Evolutionary conservation across 495 filamentous ascomycete species (phyloP).

Genomic region (Penicillium manginii): DNA sequence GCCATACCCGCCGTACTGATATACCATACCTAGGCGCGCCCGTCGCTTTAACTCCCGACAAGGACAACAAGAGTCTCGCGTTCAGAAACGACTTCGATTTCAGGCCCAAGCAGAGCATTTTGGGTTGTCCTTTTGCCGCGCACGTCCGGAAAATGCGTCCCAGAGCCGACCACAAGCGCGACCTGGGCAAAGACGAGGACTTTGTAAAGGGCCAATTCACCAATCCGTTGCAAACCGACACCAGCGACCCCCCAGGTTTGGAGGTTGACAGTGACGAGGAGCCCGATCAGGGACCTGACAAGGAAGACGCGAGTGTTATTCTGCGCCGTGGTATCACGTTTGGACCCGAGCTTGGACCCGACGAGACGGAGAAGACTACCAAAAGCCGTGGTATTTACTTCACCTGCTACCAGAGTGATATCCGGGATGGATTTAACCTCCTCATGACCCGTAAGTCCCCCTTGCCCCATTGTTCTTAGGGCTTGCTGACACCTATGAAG

Average conservation of each 20-base stretch:
- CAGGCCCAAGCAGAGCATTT: conserved; percentile 4
- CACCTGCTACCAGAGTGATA: conserved; percentile 29
- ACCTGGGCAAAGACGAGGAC: conserved; percentile 14
- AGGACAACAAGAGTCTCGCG: neutral
- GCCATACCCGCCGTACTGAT: neutral
- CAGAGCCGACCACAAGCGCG: conserved; percentile 24
- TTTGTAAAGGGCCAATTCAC: conserved; percentile 4
- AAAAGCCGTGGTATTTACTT: conserved; percentile 25
- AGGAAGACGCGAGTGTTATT: conserved; percentile 23
- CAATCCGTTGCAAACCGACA: neutral
- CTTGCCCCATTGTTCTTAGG: neutral
- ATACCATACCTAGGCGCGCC: conserved; percentile 13
- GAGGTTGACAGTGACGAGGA: conserved; percentile 4
- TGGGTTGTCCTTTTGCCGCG: conserved; percentile 37
- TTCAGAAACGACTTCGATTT: conserved; percentile 36
- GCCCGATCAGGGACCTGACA: conserved; percentile 4
- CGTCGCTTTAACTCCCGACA: conserved; percentile 13
- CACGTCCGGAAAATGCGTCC: conserved; percentile 43
- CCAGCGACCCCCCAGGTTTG: conserved; percentile 1
- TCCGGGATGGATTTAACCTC: conserved; percentile 32
- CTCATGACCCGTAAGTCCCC: conserved; percentile 23
- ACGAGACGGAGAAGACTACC: conserved; percentile 10
- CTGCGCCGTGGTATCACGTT: conserved; percentile 38
- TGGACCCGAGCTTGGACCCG: conserved; percentile 19
- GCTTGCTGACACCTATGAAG: conserved; percentile 5